Percentiles rank a stretch among this genome's conserved stretches.
Evolutionary conservation across 2,329 filamentous ascomycete species (phyloP).

Genomic region (Camillea tinctor): DNA sequence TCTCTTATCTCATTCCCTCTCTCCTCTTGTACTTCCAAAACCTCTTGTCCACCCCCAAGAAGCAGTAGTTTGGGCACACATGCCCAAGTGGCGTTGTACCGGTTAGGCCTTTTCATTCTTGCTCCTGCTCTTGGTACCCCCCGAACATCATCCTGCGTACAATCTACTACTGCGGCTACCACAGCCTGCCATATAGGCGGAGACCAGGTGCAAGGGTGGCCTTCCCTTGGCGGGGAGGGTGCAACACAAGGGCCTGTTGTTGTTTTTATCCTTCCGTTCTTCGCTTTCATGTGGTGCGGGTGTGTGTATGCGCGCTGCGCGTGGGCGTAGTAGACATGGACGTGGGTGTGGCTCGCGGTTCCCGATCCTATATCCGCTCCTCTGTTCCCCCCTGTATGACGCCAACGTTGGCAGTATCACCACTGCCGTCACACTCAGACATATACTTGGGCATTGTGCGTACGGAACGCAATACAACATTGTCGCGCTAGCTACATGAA

Average conservation of each 20-base stretch:
- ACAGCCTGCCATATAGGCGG: constrained; percentile 17
- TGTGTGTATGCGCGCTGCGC: constrained; percentile 11
- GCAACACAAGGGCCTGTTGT: constrained; percentile 37
- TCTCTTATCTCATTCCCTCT: constrained; percentile 3
- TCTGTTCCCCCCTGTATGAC: constrained; percentile 40
- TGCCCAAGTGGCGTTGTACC: constrained; percentile 17
- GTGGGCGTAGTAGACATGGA: background rate
- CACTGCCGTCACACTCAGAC: constrained; percentile 31
- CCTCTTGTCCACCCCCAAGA: constrained; percentile 4
- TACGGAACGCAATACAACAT: constrained; percentile 38
- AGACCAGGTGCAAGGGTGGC: constrained; percentile 35
- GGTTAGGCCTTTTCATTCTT: constrained; percentile 20
- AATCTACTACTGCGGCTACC: constrained; percentile 24
- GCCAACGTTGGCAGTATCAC: constrained; percentile 46
- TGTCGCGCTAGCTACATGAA: constrained; percentile 34
- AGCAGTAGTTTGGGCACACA: constrained; percentile 19
- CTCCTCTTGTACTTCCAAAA: constrained; percentile 10
- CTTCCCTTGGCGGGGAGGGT: constrained; percentile 33
- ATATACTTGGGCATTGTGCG: constrained; percentile 27
- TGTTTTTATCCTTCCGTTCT: constrained; percentile 32
- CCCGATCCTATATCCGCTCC: constrained; percentile 40
- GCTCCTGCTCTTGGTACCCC: constrained; percentile 27
- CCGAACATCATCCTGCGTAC: constrained; percentile 18
- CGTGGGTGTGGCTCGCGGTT: constrained; percentile 34
- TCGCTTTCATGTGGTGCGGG: constrained; percentile 27